These are phyloP conservation scores for Alternaria gansuensis DNA, from an alignment of 2,329 filamentous ascomycete genomes.

Conservation along the genomic window DNA sequence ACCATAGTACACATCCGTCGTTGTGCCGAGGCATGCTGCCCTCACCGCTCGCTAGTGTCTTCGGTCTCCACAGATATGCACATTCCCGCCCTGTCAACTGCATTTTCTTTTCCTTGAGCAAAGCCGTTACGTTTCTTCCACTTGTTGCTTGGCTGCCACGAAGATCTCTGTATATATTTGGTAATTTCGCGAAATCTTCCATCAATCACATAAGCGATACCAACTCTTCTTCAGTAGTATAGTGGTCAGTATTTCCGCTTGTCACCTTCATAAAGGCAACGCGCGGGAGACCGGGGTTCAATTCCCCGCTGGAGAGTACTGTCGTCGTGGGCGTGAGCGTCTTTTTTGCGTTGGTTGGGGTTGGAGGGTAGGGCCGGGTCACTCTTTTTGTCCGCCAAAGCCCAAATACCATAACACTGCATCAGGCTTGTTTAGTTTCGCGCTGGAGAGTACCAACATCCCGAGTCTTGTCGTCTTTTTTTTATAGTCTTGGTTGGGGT, in stretches of 20 bases:
- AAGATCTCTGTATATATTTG: too few relatives aligned
- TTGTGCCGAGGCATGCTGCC: not conserved
- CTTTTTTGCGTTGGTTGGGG: not conserved
- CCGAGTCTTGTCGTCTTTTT: too few relatives aligned
- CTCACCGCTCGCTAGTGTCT: slow-evolving; percentile 10
- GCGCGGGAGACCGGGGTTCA: slow-evolving; percentile 9
- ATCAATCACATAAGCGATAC: not conserved
- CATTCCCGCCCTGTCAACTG: not conserved
- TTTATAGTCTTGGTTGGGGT: too few relatives aligned
- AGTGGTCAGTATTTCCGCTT: slow-evolving; percentile 13
- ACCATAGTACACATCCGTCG: not conserved
- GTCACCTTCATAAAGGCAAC: not conserved
- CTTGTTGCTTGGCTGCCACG: not conserved
- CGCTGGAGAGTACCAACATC: too few relatives aligned
- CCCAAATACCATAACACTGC: too few relatives aligned
- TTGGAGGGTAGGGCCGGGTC: not conserved
- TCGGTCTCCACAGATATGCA: slow-evolving; percentile 5
- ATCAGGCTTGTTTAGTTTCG: too few relatives aligned
- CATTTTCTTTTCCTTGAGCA: not conserved
- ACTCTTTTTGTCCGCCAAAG: too few relatives aligned
- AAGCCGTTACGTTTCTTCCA: too few relatives aligned
- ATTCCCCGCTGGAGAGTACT: slow-evolving; percentile 10
- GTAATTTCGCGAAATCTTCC: not conserved
- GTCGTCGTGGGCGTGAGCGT: not conserved
- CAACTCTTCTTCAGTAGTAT: slow-evolving; percentile 11